Evolutionary conservation across 345 rosid species (phyloP), one percentile per base, ranked within the genome.

Genomic region (Sonneratia alba): DNA sequence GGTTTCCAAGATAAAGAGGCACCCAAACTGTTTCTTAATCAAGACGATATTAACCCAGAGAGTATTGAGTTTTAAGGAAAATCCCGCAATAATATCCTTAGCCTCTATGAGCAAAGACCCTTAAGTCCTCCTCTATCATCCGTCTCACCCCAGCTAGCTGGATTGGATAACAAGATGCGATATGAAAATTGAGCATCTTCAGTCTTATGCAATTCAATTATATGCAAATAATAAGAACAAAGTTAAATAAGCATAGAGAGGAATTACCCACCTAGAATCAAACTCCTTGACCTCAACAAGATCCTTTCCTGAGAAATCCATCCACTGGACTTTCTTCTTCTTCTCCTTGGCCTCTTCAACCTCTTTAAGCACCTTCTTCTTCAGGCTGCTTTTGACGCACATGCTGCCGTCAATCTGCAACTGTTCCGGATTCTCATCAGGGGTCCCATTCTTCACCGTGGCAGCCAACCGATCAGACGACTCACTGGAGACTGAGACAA

Each of bases 261-360:
- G 63, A 56, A 37, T 37, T 56, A 56, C 82, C 64, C 76, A 90
- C 92, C 91, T 82, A 83, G 87, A 65, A 70, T 88, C 89, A 61
- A 88, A 91, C 81, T 85, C 92, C 73, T 85, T 87, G 80, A 89
- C 78, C 82, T 87, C 85, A 77, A 81, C 88, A 72, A 91, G 85
- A 65, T 87, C 88, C 74, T 86, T 87, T 74, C 92, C 97, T 74
- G 80, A 77, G 78, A 75, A 79, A 82, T 91, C 97, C 80, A 84
- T 77, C 97, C 97, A 91, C 73, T 86, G 92, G 51, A 91, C 95
- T 68, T 69, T 84, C 85, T 86, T 89, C 85, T 79, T 66, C 47
- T 67, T 47, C 12, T 47, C 22, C 68, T 27, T 74, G 73, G 53
- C 18, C 77, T 70, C 73, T 76, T 71, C 61, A 71, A 32, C 74